A percentile compares a stretch with the other conserved stretches of the same genome.
These are phyloP conservation scores for Colletotrichum sp. DNA, from an alignment of 2,329 filamentous ascomycete species.

Conservation along the genomic window DNA sequence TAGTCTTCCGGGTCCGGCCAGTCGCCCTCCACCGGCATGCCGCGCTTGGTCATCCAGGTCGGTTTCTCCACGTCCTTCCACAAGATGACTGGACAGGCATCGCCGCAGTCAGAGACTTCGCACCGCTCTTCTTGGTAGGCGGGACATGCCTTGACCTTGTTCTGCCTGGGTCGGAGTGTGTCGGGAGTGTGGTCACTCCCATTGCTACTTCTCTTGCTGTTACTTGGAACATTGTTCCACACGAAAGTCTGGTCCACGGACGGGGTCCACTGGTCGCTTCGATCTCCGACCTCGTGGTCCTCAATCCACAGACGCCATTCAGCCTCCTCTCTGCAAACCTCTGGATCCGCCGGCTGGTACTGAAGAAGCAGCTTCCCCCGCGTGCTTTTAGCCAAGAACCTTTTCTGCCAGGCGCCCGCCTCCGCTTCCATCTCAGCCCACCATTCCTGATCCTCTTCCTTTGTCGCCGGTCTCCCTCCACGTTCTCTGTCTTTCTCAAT, in stretches of 20 bases:
- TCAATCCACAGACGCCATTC: conserved; percentile 3
- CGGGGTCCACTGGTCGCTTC: background rate
- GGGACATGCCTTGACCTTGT: background rate
- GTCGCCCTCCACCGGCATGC: background rate
- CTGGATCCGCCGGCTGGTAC: background rate
- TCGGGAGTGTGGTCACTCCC: background rate
- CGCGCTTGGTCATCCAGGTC: background rate
- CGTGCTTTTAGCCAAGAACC: too few relatives aligned
- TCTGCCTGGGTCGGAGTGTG: background rate
- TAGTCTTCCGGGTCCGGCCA: background rate
- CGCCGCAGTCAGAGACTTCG: background rate
- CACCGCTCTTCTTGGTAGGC: background rate
- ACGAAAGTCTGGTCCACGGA: background rate
- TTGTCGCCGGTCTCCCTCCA: too few relatives aligned
- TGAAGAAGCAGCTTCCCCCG: conserved; percentile 6
- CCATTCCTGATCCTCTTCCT: background rate
- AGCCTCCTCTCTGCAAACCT: background rate
- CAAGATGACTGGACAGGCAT: background rate
- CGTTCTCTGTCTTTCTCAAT: background rate
- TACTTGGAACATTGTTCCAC: background rate
- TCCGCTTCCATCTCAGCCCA: background rate
- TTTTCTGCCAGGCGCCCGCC: background rate
- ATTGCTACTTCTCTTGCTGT: background rate
- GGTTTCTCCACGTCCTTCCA: background rate
- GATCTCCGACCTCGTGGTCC: conserved; percentile 33